Conservation (phyloP, 495 filamentous ascomycete genomes). For the Diplogelasinospora grovesii region DNA sequence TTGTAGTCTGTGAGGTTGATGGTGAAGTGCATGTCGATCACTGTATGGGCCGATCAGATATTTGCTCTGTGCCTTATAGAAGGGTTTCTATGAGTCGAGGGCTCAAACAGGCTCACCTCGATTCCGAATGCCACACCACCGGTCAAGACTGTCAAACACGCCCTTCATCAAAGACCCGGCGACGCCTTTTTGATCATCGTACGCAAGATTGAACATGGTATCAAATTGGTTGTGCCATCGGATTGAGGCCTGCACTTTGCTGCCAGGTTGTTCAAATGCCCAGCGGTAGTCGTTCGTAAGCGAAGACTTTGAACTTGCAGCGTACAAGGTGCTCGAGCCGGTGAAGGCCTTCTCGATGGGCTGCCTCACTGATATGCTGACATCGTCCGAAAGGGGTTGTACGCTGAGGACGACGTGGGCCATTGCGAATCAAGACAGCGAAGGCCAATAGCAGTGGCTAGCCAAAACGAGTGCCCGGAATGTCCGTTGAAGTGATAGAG, state of each 20-base stretch:
- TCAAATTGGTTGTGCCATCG: constrained; percentile 1
- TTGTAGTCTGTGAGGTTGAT: neutral
- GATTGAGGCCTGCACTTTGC: neutral
- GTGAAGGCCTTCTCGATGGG: neutral
- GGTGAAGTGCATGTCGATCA: neutral
- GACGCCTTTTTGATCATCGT: neutral
- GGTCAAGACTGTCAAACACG: neutral
- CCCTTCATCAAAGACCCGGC: neutral
- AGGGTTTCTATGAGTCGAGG: too few relatives aligned
- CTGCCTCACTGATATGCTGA: neutral
- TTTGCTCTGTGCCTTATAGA: neutral
- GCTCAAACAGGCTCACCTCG: neutral
- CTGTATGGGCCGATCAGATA: neutral
- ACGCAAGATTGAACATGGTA: neutral
- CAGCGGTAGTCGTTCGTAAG: too few relatives aligned
- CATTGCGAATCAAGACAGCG: too few relatives aligned
- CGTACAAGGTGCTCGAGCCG: neutral
- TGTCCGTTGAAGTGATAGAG: too few relatives aligned
- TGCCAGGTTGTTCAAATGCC: neutral
- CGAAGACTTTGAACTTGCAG: neutral
- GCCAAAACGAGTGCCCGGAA: too few relatives aligned
- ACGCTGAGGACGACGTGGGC: too few relatives aligned
- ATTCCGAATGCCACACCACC: neutral
- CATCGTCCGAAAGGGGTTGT: neutral
- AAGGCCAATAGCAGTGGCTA: too few relatives aligned